Base-by-base conservation (phyloP, 441 rosid species). In the Populus hybrid region DNA sequence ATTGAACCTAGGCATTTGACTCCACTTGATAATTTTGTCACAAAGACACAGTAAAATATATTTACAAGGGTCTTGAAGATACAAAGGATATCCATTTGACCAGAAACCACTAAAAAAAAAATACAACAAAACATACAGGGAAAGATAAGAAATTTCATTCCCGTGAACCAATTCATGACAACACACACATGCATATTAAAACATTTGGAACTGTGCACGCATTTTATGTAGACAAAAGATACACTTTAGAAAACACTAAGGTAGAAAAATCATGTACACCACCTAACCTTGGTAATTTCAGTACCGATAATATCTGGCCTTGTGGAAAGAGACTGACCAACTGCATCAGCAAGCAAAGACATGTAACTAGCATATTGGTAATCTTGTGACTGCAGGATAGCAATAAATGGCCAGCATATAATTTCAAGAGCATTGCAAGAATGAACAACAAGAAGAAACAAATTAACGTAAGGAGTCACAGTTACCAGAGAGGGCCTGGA, bases 251-350 rank as follows among this genome's bases (percentile, higher is more conserved):
- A 61, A 63, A 61, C 5, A 50, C 74, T 24, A 10, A 50, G 20
- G 36, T 28, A 69, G 50, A 70, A 79, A 78, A 71, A 61, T 24
- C 74, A 50, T 46, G 57, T 67, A 74, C 35, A 74, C 35, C 80
- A 83, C 74, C 87, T 85, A 66, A 95, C 99, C 99, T 95, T 95
- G 84, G 97, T 84, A 83, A 88, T 90, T 85, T 92, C 98, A 75
- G 94, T 78, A 81, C 99, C 98, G 74, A 89, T 92, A 75, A 95
- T 88, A 85, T 95, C 99, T 67, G 98, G 99, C 84, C 99, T 89
- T 1, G 99, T 95, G 81, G 99, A 91, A 81, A 95, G 93, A 30
- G 99, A 93, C 85, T 95, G 99, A 73, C 98, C 98, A 89, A 93
- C 98, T 95, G 96, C 89, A 89, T 80, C 78, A 88, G 80, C 76